Base-by-base conservation (phyloP, 768 basidiomycete genomes). In the Leccinum barrowsii region DNA sequence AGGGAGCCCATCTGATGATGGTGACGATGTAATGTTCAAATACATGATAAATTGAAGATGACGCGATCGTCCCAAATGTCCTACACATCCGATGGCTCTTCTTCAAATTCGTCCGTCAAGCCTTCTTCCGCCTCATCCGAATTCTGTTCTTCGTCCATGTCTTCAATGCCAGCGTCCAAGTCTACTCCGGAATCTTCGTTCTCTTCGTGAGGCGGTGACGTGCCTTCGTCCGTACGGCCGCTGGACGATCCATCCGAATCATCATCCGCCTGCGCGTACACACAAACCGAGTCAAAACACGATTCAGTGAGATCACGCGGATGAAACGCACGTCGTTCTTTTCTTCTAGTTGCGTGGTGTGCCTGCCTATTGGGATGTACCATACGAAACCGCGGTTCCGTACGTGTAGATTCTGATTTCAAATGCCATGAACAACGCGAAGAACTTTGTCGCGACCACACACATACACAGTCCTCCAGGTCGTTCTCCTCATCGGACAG, bases 401-500 rank as follows among this genome's bases (percentile, higher is more conserved):
- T 34, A 92, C 81, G 55, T 75, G 74, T 30, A 77, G 59, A 59
- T 81, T 86, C 89, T 90, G 67, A 51, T 50, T 54, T 44, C 40
- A 37, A 15, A 42, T 22, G 11, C 37, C 37, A 21, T 63, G 37
- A 64, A 34, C 7, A 12, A 15, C 15, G 17, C 2, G n/a, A 15
- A 50, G 5, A 12, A 52, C 30, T 32, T 32, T 30, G n/a, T 17
- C 30, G 44, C 24, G 32, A 22, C 32, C 30, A 32, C 7, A 13
- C 30, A 75, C 82, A 62, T 66, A 88, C 90, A 63, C 84, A 77
- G 47, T 88, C 87, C 58, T 92, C 90, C n/a, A 92, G 68, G 64
- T 92, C 89, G 53, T 78, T 82, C 73, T 92, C 91, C 69, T 92
- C 91, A 57, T 92, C 91, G 58, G 89, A 91, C 59, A 93, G 73